Percentiles rank a stretch among this genome's conserved stretches.
phyloP scores from a whole-genome alignment of 2,329 filamentous ascomycete genomes.

The Trichoderma citrinoviride region DNA sequence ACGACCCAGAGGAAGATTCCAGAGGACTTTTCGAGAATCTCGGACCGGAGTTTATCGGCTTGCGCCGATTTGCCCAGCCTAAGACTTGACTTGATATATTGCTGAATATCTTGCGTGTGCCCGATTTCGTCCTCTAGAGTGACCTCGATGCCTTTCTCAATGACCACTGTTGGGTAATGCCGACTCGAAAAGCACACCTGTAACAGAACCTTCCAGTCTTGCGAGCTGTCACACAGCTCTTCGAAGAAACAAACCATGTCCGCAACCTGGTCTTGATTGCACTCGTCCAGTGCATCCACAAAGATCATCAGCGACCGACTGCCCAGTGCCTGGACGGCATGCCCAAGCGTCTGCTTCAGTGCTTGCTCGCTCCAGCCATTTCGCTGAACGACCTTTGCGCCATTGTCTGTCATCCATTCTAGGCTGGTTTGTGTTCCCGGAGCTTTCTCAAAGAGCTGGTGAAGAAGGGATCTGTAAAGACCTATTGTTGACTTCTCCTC shows the following conservation, averaged over 20 bases:
- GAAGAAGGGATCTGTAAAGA: slow-evolving; percentile 49
- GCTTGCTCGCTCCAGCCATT: neutral
- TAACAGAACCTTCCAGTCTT: slow-evolving; percentile 23
- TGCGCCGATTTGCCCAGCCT: slow-evolving; percentile 27
- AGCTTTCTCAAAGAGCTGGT: slow-evolving; percentile 38
- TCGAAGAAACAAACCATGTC: slow-evolving; percentile 45
- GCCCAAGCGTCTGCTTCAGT: neutral
- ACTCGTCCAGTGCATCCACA: slow-evolving; percentile 48
- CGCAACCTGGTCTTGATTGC: slow-evolving; percentile 39
- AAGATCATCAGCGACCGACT: slow-evolving; percentile 25
- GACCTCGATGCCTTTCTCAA: slow-evolving; percentile 30
- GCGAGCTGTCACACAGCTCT: slow-evolving; percentile 33
- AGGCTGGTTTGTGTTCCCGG: neutral
- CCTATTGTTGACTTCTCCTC: slow-evolving; percentile 46
- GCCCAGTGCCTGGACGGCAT: neutral
- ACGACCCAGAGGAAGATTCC: slow-evolving; percentile 48
- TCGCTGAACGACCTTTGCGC: neutral
- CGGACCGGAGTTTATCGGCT: neutral
- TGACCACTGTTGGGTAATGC: slow-evolving; percentile 45
- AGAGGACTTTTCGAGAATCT: slow-evolving; percentile 38
- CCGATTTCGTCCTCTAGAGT: slow-evolving; percentile 28
- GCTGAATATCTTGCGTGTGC: slow-evolving; percentile 29
- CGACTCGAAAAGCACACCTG: slow-evolving; percentile 46
- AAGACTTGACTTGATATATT: slow-evolving; percentile 25
- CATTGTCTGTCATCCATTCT: slow-evolving; percentile 1